Evolutionary conservation across 176 grass and related monocot genomes (phyloP).

Genomic region (Paspalum vaginatum): DNA sequence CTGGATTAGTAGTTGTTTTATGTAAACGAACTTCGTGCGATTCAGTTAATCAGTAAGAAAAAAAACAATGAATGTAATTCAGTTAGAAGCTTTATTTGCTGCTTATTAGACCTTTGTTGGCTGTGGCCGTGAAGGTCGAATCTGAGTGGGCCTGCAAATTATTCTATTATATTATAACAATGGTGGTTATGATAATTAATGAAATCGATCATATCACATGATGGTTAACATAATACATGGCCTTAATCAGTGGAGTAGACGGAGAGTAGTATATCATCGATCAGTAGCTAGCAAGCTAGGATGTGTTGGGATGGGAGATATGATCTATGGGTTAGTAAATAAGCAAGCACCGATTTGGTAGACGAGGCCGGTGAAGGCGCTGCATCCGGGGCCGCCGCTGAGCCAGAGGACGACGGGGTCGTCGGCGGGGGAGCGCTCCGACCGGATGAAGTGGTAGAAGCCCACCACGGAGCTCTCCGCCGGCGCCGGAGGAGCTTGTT

Average conservation of each 20-base stretch:
- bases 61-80: background rate
- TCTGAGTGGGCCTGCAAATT: constrained; percentile 56
- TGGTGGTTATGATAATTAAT: background rate
- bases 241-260: too few relatives aligned
- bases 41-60: too few relatives aligned
- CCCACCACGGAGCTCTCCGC: background rate
- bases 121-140: constrained; percentile 38
- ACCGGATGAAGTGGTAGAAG: constrained; percentile 62
- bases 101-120: constrained; percentile 36
- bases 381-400: constrained; percentile 57
- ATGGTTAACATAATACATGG: too few relatives aligned
- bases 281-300: too few relatives aligned
- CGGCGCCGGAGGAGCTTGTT: background rate
- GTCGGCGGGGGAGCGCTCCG: constrained; percentile 38
- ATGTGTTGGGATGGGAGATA: background rate
- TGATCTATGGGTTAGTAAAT: too few relatives aligned
- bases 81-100: background rate
- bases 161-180: background rate
- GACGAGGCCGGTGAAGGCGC: constrained; percentile 47
- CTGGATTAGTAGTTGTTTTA: constrained; percentile 5
- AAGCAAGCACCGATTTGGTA: constrained; percentile 47
- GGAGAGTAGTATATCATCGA: too few relatives aligned
- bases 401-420: constrained; percentile 60
- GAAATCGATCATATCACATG: too few relatives aligned
- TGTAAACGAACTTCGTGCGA: too few relatives aligned